Base-by-base conservation (phyloP, 2,329 filamentous ascomycete species). In the Trichoderma koningiopsis region DNA sequence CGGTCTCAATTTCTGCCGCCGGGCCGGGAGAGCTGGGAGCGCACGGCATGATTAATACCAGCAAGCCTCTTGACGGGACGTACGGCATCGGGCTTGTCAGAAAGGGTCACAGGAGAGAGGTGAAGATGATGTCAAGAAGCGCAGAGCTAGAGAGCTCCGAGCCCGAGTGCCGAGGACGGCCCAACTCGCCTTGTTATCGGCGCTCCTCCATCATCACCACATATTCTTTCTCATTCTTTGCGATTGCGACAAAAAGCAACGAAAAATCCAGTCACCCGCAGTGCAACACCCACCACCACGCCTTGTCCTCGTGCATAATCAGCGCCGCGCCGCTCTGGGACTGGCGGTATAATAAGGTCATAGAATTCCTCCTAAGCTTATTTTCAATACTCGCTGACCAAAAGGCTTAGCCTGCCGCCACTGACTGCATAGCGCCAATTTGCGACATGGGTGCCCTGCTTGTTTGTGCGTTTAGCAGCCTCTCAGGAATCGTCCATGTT, bases 321-420 rank as follows among this genome's bases (percentile, higher is more conserved):
- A 49, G 47, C 47, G 47, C n/a, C 47, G 47, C 29, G 47, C 66
- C 33, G 47, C 57, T 56, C 22, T 19, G 22, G 31, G 58, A 56
- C 47, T 64, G 57, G 66, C 22, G 66, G 40, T 47, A 65, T 60
- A 68, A 66, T 69, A 69, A 69, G 59, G 61, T 56, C 61, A 66
- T 66, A 66, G 49, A 62, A 69, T 64, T 58, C 29, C 61, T 69
- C 60, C 68, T 69, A 69, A 69, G 68, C 68, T 69, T 69, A 69
- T 69, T 69, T 69, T 58, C 68, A 65, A 69, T 68, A 68, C 64
- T 68, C 55, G 56, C 56, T 60, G 55, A 60, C 64, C 43, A 68
- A 68, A 68, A 68, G 64, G 64, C 64, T 68, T 68, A 68, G 64
- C 64, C 24, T 53, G 64, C 55, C 55, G 53, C 64, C 64, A 68